These are phyloP conservation scores for Planoprotostelium fungivorum DNA, from an alignment of 78 protist species.

Conservation along the genomic window DNA sequence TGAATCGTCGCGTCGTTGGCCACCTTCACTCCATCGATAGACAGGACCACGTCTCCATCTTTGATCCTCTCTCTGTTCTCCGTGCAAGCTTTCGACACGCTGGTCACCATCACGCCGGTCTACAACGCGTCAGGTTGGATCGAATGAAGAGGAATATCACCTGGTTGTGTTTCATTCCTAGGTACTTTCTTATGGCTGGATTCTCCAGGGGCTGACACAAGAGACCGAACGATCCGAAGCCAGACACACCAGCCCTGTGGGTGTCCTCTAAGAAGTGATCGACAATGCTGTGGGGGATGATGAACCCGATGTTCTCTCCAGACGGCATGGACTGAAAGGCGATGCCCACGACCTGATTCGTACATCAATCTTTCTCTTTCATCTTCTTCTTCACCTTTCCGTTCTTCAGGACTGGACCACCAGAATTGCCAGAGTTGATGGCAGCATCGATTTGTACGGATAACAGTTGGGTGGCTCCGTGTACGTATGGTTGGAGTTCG, in stretches of 20 bases:
- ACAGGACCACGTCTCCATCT: constrained; percentile 22
- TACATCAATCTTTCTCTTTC: neutral
- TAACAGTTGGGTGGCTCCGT: constrained; percentile 15
- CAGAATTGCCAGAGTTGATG: constrained; percentile 80
- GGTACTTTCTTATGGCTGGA: neutral
- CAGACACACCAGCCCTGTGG: constrained; percentile 13
- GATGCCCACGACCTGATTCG: constrained; percentile 48
- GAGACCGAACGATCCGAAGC: neutral
- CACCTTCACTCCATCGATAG: constrained; percentile 29
- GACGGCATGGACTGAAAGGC: constrained; percentile 66
- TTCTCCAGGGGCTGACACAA: neutral
- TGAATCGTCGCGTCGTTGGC: constrained; percentile 68
- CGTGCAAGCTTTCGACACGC: neutral
- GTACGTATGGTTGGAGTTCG: constrained; percentile 63
- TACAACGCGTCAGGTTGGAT: no score
- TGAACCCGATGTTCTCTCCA: constrained; percentile 62
- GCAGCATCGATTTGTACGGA: constrained; percentile 82
- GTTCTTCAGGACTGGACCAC: constrained; percentile 74
- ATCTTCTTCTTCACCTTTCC: constrained; percentile 19
- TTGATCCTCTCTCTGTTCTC: neutral
- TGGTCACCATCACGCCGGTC: neutral
- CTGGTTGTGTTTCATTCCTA: neutral
- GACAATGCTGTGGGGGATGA: constrained; percentile 66
- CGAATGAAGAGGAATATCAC: no score
- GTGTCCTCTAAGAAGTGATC: constrained; percentile 43